These are phyloP conservation scores for Phyllostachys edulis DNA, from an alignment of 176 grass and related monocot genomes.

Conservation along the genomic window DNA sequence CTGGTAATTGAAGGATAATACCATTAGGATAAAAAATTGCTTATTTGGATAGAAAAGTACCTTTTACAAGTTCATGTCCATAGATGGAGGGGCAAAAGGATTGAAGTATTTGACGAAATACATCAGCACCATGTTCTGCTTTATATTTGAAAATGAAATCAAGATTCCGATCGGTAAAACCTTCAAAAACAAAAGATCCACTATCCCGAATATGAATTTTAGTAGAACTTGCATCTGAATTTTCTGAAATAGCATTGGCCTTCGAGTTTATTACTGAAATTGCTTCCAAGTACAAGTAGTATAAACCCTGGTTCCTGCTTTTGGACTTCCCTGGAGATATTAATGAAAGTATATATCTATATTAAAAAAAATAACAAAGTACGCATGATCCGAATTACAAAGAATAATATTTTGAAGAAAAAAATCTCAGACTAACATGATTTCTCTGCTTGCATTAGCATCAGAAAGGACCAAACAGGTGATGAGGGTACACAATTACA, in stretches of 20 bases:
- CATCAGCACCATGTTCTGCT: conserved; percentile 60
- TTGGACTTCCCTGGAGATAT: conserved; percentile 74
- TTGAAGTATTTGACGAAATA: conserved; percentile 88
- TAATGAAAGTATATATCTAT: conserved; percentile 10
- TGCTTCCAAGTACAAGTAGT: conserved; percentile 87
- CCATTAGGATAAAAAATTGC: background rate
- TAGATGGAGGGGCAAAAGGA: conserved; percentile 96
- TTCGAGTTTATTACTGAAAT: conserved; percentile 73
- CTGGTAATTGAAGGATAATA: background rate
- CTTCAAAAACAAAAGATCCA: conserved; percentile 45
- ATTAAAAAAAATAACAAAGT: conserved; percentile 21
- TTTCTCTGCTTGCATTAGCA: conserved; percentile 15
- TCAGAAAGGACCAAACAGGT: conserved; percentile 1
- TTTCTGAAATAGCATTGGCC: conserved; percentile 46
- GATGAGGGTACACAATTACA: conserved; percentile 20
- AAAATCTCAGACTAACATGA: conserved; percentile 8
- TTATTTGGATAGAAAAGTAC: conserved; percentile 35
- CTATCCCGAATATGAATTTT: conserved; percentile 27
- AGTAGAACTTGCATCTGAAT: conserved; percentile 35
- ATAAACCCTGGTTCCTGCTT: conserved; percentile 66
- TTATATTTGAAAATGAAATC: conserved; percentile 59
- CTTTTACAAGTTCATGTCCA: conserved; percentile 97
- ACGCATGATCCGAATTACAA: conserved; percentile 1
- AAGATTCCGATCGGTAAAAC: conserved; percentile 56
- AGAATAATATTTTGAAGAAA: background rate